Evolutionary conservation across 306 rosid species (phyloP).

Genomic region (Castanea mollissima): DNA sequence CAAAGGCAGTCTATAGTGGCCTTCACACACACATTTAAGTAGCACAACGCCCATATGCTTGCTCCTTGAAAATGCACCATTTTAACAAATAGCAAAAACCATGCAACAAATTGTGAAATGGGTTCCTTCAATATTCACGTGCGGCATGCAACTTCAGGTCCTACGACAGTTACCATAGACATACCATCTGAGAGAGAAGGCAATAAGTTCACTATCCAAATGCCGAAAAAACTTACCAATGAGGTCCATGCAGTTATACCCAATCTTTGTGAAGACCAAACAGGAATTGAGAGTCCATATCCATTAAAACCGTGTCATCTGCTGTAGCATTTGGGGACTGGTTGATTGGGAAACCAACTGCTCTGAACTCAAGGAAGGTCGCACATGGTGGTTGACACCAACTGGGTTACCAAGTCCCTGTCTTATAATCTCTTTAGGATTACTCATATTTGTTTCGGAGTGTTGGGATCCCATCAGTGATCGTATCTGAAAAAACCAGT

Average conservation of each 20-base stretch:
- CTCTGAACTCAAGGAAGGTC: constrained; percentile 44
- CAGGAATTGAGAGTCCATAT: constrained; percentile 1
- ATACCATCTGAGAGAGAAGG: not conserved
- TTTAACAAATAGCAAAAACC: not conserved
- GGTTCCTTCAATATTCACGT: not conserved
- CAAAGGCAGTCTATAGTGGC: not conserved
- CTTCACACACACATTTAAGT: not conserved
- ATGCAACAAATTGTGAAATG: not conserved
- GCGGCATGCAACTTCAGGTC: not conserved
- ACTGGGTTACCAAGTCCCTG: constrained; percentile 67
- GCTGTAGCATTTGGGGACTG: constrained; percentile 53
- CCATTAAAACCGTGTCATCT: constrained; percentile 37
- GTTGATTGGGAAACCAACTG: constrained; percentile 50
- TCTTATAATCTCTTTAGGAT: constrained; percentile 62
- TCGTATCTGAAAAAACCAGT: constrained; percentile 59
- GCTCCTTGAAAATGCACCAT: not conserved
- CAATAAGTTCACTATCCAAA: not conserved
- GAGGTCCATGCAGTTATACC: constrained; percentile 8
- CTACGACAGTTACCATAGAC: too few relatives aligned
- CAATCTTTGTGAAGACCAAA: constrained; percentile 17
- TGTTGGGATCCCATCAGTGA: constrained; percentile 62
- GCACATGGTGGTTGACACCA: constrained; percentile 43
- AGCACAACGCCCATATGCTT: not conserved
- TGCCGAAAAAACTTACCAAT: constrained; percentile 25
- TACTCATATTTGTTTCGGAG: constrained; percentile 46